phyloP scores from a whole-genome alignment of 805 yeast genomes.

The Metschnikowia henanensis region DNA sequence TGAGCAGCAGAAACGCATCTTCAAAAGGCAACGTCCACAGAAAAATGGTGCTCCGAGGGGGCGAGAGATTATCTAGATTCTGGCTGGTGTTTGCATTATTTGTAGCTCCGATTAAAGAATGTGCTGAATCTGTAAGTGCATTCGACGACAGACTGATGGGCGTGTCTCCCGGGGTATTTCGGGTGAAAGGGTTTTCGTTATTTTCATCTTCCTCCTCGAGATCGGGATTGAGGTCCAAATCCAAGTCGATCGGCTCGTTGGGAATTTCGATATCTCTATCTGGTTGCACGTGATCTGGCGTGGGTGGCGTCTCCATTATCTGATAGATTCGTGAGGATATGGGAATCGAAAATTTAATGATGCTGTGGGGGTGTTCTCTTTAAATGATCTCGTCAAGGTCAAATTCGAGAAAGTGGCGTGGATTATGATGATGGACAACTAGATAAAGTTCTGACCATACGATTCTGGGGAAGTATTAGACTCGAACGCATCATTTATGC shows the following conservation, averaged over 20 bases:
- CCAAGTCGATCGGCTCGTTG: slow-evolving; percentile 19
- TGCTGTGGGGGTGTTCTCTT: not conserved
- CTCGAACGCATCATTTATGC: too few relatives aligned
- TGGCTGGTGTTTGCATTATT: not conserved
- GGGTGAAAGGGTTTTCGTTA: slow-evolving; percentile 1
- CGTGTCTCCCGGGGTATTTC: slow-evolving; percentile 19
- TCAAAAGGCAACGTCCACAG: slow-evolving; percentile 28
- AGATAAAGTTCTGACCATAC: too few relatives aligned
- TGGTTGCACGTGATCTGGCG: slow-evolving; percentile 37
- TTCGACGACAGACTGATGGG: slow-evolving; percentile 10
- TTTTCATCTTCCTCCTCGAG: slow-evolving; percentile 29
- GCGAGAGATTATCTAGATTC: not conserved
- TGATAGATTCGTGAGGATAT: not conserved
- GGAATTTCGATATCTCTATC: slow-evolving; percentile 37
- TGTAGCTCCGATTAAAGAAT: too few relatives aligned
- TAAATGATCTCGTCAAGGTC: too few relatives aligned
- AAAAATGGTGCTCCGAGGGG: not conserved
- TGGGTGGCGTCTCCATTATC: slow-evolving; percentile 23
- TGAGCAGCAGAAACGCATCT: slow-evolving; percentile 21
- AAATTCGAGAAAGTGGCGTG: too few relatives aligned
- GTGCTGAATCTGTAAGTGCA: not conserved
- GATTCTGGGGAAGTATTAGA: too few relatives aligned
- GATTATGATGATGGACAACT: too few relatives aligned
- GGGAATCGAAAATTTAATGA: too few relatives aligned
- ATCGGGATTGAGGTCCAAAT: slow-evolving; percentile 42